phyloP scores from a whole-genome alignment of 371 early-diverging fungal genomes.

The Sporodiniella umbellata region DNA sequence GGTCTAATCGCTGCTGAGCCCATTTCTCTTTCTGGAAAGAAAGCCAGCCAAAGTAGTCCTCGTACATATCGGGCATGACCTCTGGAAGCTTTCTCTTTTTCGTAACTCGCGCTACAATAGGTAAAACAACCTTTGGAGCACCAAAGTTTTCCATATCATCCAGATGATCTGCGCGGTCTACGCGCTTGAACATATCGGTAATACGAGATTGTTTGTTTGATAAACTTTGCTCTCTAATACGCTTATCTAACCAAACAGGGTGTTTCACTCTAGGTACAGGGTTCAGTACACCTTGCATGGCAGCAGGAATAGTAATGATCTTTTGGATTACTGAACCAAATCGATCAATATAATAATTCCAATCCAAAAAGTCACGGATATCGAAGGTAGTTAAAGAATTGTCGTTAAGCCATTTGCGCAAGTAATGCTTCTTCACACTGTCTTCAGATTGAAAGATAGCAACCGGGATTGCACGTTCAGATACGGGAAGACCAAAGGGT shows the following conservation, averaged over 20 bases:
- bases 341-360: constrained; percentile 98
- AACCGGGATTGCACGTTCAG: constrained; percentile 96
- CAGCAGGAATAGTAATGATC: constrained; percentile 98
- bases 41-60: constrained; percentile 64
- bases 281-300: constrained; percentile 94
- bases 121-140: constrained; percentile 15
- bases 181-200: constrained; percentile 73
- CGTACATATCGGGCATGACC: constrained; percentile 54
- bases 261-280: constrained; percentile 91
- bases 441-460: constrained; percentile 92
- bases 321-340: constrained; percentile 96
- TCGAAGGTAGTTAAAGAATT: constrained; percentile 67
- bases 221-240: constrained; percentile 71
- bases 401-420: constrained; percentile 95
- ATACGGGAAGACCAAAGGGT: constrained; percentile 89
- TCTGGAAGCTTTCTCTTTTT: constrained; percentile 28
- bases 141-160: constrained; percentile 38
- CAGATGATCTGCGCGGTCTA: constrained; percentile 16
- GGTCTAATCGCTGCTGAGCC: constrained; percentile 56
- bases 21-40: constrained; percentile 70
- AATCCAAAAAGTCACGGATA: constrained; percentile 94
- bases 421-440: constrained; percentile 75
- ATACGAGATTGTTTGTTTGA: constrained; percentile 83
- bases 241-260: constrained; percentile 93
- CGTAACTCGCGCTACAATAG: constrained; percentile 29